These are phyloP conservation scores for Boletus patriciae DNA, from an alignment of 768 basidiomycete species.

Conservation along the genomic window DNA sequence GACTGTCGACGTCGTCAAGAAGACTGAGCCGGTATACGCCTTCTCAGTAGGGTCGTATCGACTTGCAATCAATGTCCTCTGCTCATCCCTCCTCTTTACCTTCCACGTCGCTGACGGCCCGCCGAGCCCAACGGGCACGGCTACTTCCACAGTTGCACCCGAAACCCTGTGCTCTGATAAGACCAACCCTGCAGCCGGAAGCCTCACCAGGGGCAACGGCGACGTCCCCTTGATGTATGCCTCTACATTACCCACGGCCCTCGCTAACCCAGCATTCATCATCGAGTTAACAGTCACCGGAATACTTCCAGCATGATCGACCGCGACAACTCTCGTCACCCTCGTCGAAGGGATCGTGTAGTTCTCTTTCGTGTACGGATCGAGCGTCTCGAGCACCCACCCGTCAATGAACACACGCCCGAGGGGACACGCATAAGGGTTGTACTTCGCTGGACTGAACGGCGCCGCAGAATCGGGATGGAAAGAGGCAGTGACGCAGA, in stretches of 20 bases:
- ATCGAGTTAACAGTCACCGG: constrained; percentile 83
- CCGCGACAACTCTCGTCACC: constrained; percentile 79
- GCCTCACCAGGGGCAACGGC: constrained; percentile 63
- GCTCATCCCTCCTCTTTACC: constrained; percentile 58
- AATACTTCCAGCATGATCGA: constrained; percentile 85
- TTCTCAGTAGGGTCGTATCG: constrained; percentile 50
- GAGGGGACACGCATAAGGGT: constrained; percentile 68
- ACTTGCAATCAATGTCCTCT: constrained; percentile 55
- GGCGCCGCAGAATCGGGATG: constrained; percentile 57
- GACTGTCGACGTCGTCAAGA: constrained; percentile 39
- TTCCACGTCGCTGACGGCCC: constrained; percentile 50
- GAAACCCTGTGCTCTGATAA: constrained; percentile 48
- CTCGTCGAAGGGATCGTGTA: constrained; percentile 92
- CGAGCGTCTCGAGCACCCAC: constrained; percentile 95
- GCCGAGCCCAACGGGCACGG: constrained; percentile 23
- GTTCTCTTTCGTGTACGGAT: constrained; percentile 92
- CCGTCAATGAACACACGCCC: constrained; percentile 87
- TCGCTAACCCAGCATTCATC: constrained; percentile 77
- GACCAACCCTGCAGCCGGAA: constrained; percentile 65
- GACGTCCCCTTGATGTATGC: constrained; percentile 63
- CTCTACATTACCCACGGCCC: constrained; percentile 73
- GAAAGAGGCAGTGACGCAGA: constrained; percentile 83
- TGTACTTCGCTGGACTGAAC: constrained; percentile 69
- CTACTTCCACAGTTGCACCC: constrained; percentile 36
- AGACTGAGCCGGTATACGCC: constrained; percentile 51